Percentiles rank a stretch among this genome's conserved stretches.
Conservation (phyloP, 2,329 filamentous ascomycete species). For the Curvularia eragrostidis region DNA sequence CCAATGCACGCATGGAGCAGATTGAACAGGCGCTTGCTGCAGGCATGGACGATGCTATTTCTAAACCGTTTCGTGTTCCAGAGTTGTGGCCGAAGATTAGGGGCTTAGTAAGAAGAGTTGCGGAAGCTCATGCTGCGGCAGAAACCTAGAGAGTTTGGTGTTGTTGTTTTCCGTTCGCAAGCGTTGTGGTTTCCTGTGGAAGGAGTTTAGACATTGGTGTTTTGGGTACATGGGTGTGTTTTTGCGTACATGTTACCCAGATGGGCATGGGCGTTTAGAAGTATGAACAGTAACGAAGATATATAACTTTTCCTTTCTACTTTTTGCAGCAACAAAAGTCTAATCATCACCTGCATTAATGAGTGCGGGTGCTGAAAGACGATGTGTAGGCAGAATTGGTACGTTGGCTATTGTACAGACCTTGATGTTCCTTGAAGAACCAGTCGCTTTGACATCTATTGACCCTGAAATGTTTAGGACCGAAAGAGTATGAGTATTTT, state of each 20-base stretch:
- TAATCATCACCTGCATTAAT: neutral
- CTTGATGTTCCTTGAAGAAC: too few species aligned
- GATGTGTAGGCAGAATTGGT: too few species aligned
- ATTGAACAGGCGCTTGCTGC: conserved; percentile 37
- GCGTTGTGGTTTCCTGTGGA: neutral
- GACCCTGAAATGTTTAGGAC: too few species aligned
- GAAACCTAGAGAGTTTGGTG: neutral
- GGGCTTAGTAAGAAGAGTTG: conserved; percentile 14
- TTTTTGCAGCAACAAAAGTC: neutral
- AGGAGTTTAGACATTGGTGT: neutral
- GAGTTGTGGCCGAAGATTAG: conserved; percentile 32
- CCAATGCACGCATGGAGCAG: conserved; percentile 46
- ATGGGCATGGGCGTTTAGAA: neutral
- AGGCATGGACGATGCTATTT: conserved; percentile 44
- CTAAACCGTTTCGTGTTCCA: conserved; percentile 35
- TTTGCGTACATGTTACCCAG: neutral
- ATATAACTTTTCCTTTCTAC: neutral
- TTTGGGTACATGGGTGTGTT: neutral
- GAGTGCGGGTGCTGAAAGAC: too few species aligned
- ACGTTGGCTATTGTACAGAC: too few species aligned
- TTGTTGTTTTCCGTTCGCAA: neutral
- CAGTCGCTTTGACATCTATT: too few species aligned
- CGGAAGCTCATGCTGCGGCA: neutral
- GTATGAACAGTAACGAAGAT: neutral
- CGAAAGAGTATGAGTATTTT: too few species aligned